A percentile compares a stretch with the other conserved stretches of the same genome.
Evolutionary conservation across 176 grass and related monocot species (phyloP).

Genomic region (Cenchrus fungigraminus): DNA sequence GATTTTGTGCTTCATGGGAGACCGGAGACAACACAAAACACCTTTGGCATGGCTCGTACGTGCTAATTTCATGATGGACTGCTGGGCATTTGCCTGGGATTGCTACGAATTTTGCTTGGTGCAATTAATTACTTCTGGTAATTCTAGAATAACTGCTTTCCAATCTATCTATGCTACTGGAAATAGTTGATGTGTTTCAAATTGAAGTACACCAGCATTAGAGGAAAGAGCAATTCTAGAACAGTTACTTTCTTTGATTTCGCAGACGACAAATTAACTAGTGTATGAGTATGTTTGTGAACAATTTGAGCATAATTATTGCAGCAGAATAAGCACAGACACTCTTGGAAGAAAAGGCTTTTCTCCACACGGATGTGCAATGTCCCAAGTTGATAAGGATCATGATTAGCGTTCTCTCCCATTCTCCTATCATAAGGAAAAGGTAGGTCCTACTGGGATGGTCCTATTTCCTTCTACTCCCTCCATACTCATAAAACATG

Average conservation of each 20-base stretch:
- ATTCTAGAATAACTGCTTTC: background rate
- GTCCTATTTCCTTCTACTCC: background rate
- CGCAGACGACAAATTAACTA: background rate
- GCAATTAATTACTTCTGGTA: background rate
- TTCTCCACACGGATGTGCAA: background rate
- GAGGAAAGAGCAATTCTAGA: background rate
- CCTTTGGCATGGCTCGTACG: slow-evolving; percentile 15
- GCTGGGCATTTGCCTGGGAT: background rate
- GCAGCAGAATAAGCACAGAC: background rate
- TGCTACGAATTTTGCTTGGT: background rate
- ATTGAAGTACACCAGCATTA: background rate
- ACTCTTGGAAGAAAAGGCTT: background rate
- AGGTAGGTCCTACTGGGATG: background rate
- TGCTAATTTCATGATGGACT: slow-evolving; percentile 20
- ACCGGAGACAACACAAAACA: slow-evolving; percentile 25
- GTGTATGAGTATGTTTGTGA: background rate
- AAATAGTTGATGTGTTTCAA: background rate
- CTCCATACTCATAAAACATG: no score
- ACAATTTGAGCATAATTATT: background rate
- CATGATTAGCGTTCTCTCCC: background rate
- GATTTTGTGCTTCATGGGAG: slow-evolving; percentile 3
- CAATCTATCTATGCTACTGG: background rate
- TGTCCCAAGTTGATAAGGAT: background rate
- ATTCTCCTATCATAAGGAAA: background rate
- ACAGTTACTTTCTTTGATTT: background rate